Base-by-base conservation (phyloP, 2,329 filamentous ascomycete species). In the Cyphellophora europaea region DNA sequence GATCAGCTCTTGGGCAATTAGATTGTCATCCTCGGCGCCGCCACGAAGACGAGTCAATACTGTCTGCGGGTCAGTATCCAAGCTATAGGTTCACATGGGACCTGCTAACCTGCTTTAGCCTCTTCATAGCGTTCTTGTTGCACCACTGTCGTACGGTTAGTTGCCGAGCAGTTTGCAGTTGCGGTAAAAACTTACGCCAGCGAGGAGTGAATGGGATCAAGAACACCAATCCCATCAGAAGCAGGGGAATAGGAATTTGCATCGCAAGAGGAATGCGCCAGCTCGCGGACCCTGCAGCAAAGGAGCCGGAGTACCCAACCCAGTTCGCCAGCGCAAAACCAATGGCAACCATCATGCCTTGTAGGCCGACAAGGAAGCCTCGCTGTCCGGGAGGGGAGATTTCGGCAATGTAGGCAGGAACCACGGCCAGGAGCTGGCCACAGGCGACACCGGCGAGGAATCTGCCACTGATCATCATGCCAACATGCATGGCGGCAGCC, bases 151-250 rank as follows among this genome's bases (percentile, higher is more conserved):
- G 21, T n/a, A 8, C 8, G n/a, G n/a, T 25, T 8, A 25, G 8
- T 25, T 25, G 8, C 21, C 21, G 8, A n/a, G 21, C 21, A 8
- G 8, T 25, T 25, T 25, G 8, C 8, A 8, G 8, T 25, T 25
- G 8, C 8, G 8, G 8, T n/a, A 8, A 8, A 27, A 2, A 35
- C 31, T 8, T 37, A 38, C 35, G 35, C 33, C 49, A 53, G 5
- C 50, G 44, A 12, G 51, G 52, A 0, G 45, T 49, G 36, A 53
- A 50, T 2, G 52, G 52, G 11, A 51, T 43, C 33, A 51, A 49
- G 3, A 44, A 29, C n/a, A n/a, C n/a, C 17, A 68, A 61, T 3
- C 58, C 65, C 36, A 68, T 50, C 19, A 65, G 53, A 6, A 53
- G 41, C 15, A 49, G 12, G 8, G 41, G 41, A 12, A 29, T 30